Evolutionary conservation across 345 rosid genomes (phyloP), one percentile per base, ranked within the genome.

Genomic region (Excoecaria cochinchinensis): DNA sequence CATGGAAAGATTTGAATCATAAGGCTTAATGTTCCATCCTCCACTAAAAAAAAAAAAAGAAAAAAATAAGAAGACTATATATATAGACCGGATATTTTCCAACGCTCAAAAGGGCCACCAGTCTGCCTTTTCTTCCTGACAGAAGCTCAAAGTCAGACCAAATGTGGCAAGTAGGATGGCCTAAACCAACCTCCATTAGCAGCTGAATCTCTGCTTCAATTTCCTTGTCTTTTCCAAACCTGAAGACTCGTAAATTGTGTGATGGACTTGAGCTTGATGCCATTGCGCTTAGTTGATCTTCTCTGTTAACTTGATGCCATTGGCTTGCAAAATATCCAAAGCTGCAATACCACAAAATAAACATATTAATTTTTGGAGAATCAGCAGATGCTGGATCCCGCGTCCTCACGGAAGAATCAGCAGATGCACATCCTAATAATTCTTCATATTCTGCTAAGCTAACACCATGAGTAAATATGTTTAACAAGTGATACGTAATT

Each of bases 251-350:
- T 12, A 15, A 0, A 40, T 64, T 8, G 50, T 40, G 19, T 17
- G 48, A 36, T 36, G 42, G 68, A 40, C 48, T 38, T 65, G 51
- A 44, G 5, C 48, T 3, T 44, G 48, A 1, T 63, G 44, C n/a
- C 31, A 21, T 58, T 46, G 13, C 6, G 68, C 42, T 87, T 79
- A 87, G 55, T 84, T 86, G 0, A 82, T 76, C 88, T 87, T 91
- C 86, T 91, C 97, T 47, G 80, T 84, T 75, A 95, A 25, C 82
- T 87, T 88, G 83, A 92, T 84, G 39, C 95, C 99, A 71, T 79
- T 87, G 19, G 88, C 91, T 84, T 89, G 89, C 76, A 92, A 78
- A 69, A 95, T 87, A 52, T 91, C 92, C 81, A 95, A 82, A 36
- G 95, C 99, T 95, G 88, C 80, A 79, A 77, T 70, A 70, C 65